Evolutionary conservation across 2,329 filamentous ascomycete species (phyloP).

Genomic region (Sporothrix brasiliensis): DNA sequence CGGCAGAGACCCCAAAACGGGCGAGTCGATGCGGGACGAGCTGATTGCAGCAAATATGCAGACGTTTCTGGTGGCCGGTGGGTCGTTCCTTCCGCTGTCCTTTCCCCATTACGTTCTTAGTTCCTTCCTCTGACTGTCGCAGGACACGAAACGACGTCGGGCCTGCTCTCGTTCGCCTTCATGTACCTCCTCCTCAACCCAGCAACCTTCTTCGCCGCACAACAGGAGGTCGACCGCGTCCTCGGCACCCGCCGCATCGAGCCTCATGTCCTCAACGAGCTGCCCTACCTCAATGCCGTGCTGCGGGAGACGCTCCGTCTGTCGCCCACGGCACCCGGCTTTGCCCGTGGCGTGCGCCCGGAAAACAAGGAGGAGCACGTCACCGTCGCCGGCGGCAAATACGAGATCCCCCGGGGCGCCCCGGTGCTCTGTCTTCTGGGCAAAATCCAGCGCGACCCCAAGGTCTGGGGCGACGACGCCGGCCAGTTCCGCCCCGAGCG

Average conservation of each 20-base stretch:
- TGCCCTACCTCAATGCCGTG: constrained; percentile 49
- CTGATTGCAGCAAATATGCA: constrained; percentile 58
- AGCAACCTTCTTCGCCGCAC: constrained; percentile 50
- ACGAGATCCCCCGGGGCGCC: constrained; percentile 52
- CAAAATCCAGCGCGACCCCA: constrained; percentile 58
- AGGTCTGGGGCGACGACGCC: constrained; percentile 60
- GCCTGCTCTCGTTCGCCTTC: constrained; percentile 55
- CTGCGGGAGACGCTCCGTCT: constrained; percentile 60
- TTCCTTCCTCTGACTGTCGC: background rate
- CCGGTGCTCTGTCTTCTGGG: constrained; percentile 51
- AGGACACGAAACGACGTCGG: constrained; percentile 60
- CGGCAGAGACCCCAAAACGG: constrained; percentile 68
- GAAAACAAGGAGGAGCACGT: constrained; percentile 50
- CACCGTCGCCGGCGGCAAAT: constrained; percentile 51
- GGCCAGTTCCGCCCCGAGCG: constrained; percentile 62
- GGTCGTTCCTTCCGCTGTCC: background rate
- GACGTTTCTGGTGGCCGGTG: constrained; percentile 20
- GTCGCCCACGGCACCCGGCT: constrained; percentile 48
- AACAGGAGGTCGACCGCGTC: constrained; percentile 57
- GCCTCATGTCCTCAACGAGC: constrained; percentile 52
- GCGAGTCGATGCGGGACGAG: constrained; percentile 67
- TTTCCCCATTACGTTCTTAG: background rate
- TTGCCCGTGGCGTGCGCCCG: constrained; percentile 44
- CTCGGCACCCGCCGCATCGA: constrained; percentile 50
- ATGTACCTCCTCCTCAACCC: constrained; percentile 57